phyloP scores from a whole-genome alignment of 345 rosid genomes.

The Gossypium longicalyx region DNA sequence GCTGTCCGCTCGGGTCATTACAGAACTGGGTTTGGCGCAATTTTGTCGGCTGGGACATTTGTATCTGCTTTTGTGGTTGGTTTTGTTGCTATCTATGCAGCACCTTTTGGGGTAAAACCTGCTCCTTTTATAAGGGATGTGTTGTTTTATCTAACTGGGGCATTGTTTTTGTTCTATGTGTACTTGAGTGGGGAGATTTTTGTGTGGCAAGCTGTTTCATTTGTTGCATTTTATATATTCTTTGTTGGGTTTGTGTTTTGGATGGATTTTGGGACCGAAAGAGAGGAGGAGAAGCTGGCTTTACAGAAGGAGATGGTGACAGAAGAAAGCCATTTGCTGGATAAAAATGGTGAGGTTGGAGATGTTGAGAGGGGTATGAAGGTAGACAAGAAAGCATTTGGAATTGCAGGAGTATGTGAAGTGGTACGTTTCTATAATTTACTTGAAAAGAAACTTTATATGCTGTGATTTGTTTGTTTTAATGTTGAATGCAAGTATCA shows the following conservation, averaged over 20 bases:
- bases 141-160: slow-evolving; percentile 66
- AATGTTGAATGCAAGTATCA: not conserved
- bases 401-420: slow-evolving; percentile 33
- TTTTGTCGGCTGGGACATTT: slow-evolving; percentile 83
- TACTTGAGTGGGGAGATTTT: slow-evolving; percentile 95
- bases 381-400: slow-evolving; percentile 29
- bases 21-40: slow-evolving; percentile 89
- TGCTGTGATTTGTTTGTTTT: not conserved
- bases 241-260: slow-evolving; percentile 89
- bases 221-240: slow-evolving; percentile 75
- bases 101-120: slow-evolving; percentile 73
- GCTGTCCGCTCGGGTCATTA: slow-evolving; percentile 81
- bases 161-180: slow-evolving; percentile 70
- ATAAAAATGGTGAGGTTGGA: slow-evolving; percentile 38
- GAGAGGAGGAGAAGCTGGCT: slow-evolving; percentile 20
- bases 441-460: not conserved
- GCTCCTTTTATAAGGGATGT: slow-evolving; percentile 78
- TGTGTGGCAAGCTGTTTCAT: slow-evolving; percentile 87
- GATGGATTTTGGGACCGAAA: slow-evolving; percentile 70
- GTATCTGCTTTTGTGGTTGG: slow-evolving; percentile 95
- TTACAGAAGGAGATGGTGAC: slow-evolving; percentile 22
- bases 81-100: slow-evolving; percentile 83
- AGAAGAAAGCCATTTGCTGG: slow-evolving; percentile 17
- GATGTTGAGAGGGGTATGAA: slow-evolving; percentile 23
- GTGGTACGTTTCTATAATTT: slow-evolving; percentile 33